A percentile compares a stretch with the other conserved stretches of the same genome.
Evolutionary conservation across 805 yeast genomes (phyloP).

Genomic region (Candida argentea): DNA sequence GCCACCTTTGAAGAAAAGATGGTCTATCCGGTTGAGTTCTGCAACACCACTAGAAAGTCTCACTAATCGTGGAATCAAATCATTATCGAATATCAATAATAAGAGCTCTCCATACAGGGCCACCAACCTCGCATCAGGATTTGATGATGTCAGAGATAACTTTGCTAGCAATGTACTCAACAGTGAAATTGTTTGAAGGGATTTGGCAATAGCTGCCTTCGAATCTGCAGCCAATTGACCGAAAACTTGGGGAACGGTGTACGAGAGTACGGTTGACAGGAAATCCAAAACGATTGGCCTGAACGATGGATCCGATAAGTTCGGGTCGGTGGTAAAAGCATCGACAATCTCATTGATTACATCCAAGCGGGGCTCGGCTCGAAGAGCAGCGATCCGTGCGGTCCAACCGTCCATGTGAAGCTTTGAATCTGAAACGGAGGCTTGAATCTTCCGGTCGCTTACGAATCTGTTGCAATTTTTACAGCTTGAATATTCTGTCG

Average conservation of each 20-base stretch:
- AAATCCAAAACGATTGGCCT: constrained; percentile 6
- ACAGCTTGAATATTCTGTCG: no score
- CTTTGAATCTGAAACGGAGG: no score
- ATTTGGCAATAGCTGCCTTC: constrained; percentile 4
- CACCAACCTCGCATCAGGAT: no score
- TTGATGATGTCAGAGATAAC: no score
- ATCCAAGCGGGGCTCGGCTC: no score
- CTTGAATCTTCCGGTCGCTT: no score
- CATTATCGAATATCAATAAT: constrained; percentile 8
- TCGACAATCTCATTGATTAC: no score
- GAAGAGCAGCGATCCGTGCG: no score
- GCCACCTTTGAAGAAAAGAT: constrained; percentile 26
- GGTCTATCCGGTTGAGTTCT: constrained; percentile 23
- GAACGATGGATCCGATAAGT: constrained; percentile 2
- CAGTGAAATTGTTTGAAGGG: constrained; percentile 18
- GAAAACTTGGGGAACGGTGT: constrained; percentile 25
- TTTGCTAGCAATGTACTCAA: no score
- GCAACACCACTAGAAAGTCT: constrained; percentile 1
- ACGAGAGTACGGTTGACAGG: constrained; percentile 16
- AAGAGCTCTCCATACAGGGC: constrained; percentile 7
- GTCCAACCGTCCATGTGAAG: no score
- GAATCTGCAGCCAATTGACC: constrained; percentile 8
- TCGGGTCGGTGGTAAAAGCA: no score
- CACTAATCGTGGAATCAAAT: constrained; percentile 7
- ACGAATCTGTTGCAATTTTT: no score